phyloP scores from a whole-genome alignment of 495 filamentous ascomycete species.

The Choiromyces venosus region DNA sequence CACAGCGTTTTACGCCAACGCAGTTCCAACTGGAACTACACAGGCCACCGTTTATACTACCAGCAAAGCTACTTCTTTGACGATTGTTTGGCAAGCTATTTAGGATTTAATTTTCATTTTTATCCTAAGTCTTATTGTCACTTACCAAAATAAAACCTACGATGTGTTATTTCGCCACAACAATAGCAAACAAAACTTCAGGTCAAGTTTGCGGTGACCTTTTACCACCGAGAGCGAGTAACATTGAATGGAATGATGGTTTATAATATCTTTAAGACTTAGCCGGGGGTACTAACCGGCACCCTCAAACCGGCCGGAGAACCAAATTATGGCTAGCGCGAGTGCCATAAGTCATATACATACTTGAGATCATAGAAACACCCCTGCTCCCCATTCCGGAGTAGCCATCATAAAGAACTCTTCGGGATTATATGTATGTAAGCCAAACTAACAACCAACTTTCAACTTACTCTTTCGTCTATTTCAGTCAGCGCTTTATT shows the following conservation, averaged over 20 bases:
- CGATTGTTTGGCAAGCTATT: constrained; percentile 29
- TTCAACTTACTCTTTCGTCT: background rate
- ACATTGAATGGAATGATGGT: background rate
- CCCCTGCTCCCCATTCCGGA: background rate
- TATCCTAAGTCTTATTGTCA: background rate
- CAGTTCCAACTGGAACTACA: constrained; percentile 9
- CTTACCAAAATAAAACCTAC: background rate
- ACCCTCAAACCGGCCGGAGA: background rate
- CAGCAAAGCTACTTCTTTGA: constrained; percentile 13
- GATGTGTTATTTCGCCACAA: background rate
- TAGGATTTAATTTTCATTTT: constrained; percentile 37
- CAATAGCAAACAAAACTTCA: background rate
- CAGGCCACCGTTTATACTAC: constrained; percentile 26
- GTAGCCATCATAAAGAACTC: background rate
- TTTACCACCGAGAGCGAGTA: background rate
- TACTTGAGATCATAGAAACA: background rate
- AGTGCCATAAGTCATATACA: background rate
- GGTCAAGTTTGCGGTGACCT: background rate
- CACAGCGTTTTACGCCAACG: constrained; percentile 11
- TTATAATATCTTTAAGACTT: background rate
- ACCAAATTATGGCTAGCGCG: background rate
- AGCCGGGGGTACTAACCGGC: background rate
- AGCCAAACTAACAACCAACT: background rate
- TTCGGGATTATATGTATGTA: background rate
- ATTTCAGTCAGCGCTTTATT: background rate